Evolutionary conservation across 495 filamentous ascomycete genomes (phyloP).

Genomic region (Penicillium malachiteum): DNA sequence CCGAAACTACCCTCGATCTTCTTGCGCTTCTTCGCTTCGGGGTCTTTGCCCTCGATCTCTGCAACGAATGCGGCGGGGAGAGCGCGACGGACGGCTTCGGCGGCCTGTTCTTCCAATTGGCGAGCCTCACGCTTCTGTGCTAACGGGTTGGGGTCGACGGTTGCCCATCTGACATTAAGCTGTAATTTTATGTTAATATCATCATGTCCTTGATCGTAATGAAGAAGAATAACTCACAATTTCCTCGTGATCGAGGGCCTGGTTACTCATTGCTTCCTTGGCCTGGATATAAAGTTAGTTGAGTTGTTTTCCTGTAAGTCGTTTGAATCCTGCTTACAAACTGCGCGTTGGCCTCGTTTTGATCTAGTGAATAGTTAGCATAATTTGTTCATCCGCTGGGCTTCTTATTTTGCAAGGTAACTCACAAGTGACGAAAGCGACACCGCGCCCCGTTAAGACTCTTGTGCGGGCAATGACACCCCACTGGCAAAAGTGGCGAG

Average conservation of each 20-base stretch:
- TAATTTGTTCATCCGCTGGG: not conserved
- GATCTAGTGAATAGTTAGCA: slow-evolving; percentile 4
- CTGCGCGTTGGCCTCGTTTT: slow-evolving; percentile 83
- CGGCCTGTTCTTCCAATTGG: slow-evolving; percentile 94
- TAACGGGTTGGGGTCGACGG: slow-evolving; percentile 91
- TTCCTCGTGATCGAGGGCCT: slow-evolving; percentile 62
- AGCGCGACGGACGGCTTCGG: slow-evolving; percentile 86
- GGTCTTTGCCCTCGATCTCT: slow-evolving; percentile 89
- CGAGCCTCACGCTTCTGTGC: slow-evolving; percentile 90
- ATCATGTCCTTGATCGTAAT: not conserved
- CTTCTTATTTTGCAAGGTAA: slow-evolving; percentile 27
- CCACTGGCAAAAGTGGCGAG: slow-evolving; percentile 92
- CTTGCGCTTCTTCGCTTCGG: slow-evolving; percentile 79
- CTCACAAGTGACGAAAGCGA: slow-evolving; percentile 70
- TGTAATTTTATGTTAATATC: not conserved
- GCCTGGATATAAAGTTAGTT: slow-evolving; percentile 1
- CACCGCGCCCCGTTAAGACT: slow-evolving; percentile 86
- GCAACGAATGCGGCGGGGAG: slow-evolving; percentile 91
- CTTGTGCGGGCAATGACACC: slow-evolving; percentile 84
- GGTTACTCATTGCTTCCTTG: slow-evolving; percentile 84
- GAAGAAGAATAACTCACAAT: slow-evolving; percentile 35
- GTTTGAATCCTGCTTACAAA: slow-evolving; percentile 51
- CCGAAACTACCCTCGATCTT: slow-evolving; percentile 90
- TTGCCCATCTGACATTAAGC: slow-evolving; percentile 95
- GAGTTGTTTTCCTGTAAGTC: not conserved